Conservation (phyloP, 2,329 filamentous ascomycete genomes). For the Alternaria consortialis region DNA sequence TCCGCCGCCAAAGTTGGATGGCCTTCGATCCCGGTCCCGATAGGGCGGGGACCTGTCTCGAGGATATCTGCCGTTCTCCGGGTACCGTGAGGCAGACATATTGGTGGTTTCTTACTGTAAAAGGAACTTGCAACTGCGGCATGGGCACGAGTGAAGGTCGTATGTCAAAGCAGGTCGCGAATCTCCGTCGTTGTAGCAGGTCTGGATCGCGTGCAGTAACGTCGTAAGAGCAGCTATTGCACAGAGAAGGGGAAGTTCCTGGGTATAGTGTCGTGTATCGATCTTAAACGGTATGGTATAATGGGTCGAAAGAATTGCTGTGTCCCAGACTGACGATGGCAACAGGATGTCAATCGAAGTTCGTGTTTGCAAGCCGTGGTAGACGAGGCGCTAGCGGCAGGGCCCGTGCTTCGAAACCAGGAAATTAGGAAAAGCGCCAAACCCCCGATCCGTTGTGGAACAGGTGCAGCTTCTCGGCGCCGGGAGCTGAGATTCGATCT, state of each 20-base stretch:
- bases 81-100: slow-evolving; percentile 50
- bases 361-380: slow-evolving; percentile 22
- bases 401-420: slow-evolving; percentile 22
- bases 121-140: slow-evolving; percentile 19
- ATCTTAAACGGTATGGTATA: neutral
- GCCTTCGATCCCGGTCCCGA: slow-evolving; percentile 72
- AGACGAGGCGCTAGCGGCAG: slow-evolving; percentile 26
- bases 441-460: slow-evolving; percentile 36
- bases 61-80: slow-evolving; percentile 49
- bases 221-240: neutral
- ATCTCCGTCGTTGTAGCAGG: slow-evolving; percentile 3
- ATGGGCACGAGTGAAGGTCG: slow-evolving; percentile 21
- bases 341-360: slow-evolving; percentile 20
- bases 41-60: slow-evolving; percentile 63
- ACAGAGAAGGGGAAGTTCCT: neutral
- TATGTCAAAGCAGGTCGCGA: neutral
- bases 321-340: slow-evolving; percentile 18
- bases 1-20: slow-evolving; percentile 68
- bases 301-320: slow-evolving; percentile 4
- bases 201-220: neutral
- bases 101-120: slow-evolving; percentile 14
- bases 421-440: slow-evolving; percentile 32
- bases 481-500: slow-evolving; percentile 44
- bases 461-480: slow-evolving; percentile 40
- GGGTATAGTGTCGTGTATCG: slow-evolving; percentile 1